phyloP scores from a whole-genome alignment of 768 basidiomycete genomes.

The Lentinula lateritia region DNA sequence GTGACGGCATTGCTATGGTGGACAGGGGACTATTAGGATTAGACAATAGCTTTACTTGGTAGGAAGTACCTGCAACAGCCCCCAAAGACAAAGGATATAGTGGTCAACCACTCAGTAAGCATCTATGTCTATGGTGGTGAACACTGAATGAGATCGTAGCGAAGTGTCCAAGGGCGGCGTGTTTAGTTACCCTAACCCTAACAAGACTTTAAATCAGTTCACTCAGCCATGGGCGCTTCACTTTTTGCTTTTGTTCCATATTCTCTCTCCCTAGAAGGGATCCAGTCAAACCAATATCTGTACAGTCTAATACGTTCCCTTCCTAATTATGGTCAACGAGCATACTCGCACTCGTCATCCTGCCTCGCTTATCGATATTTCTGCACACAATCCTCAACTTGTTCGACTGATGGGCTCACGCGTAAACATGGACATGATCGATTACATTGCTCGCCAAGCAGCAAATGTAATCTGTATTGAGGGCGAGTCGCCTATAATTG shows the following conservation, averaged over 20 bases:
- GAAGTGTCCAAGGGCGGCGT: not conserved
- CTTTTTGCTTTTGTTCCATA: not conserved
- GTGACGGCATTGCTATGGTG: constrained; percentile 67
- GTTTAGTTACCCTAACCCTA: not conserved
- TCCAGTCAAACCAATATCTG: constrained; percentile 1
- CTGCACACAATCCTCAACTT: constrained; percentile 75
- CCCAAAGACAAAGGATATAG: constrained; percentile 76
- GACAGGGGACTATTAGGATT: not conserved
- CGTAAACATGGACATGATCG: constrained; percentile 82
- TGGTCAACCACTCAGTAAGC: constrained; percentile 44
- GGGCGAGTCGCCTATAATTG: constrained; percentile 36
- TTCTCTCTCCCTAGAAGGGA: constrained; percentile 10
- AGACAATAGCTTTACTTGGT: not conserved
- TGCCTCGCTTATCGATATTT: constrained; percentile 75
- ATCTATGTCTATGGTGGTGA: not conserved
- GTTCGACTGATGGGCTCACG: constrained; percentile 71
- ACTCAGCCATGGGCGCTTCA: not conserved
- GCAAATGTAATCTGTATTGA: constrained; percentile 70
- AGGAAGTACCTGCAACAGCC: constrained; percentile 72
- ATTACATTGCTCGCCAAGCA: constrained; percentile 76
- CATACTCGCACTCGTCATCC: constrained; percentile 41
- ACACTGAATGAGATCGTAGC: not conserved
- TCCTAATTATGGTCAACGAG: constrained; percentile 6
- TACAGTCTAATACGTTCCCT: constrained; percentile 7
- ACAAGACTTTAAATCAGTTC: not conserved